Evolutionary conservation across 2,329 filamentous ascomycete genomes (phyloP).

Genomic region (Neopestalotiopsis sp.): DNA sequence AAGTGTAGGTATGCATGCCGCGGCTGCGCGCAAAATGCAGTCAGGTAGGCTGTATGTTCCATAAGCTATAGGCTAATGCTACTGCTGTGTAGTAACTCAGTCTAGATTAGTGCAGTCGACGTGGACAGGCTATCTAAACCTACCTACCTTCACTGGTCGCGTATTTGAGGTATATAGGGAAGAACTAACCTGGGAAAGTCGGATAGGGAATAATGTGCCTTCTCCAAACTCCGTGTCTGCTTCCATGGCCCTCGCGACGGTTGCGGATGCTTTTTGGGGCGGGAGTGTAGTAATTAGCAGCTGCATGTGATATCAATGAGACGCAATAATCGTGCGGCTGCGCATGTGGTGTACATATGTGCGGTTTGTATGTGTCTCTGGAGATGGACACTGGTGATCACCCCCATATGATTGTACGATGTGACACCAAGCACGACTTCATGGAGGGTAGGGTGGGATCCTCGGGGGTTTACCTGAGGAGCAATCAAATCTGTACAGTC

Average conservation of each 20-base stretch:
- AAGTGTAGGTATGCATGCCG: not conserved
- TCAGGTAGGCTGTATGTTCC: no score
- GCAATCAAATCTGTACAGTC: not conserved
- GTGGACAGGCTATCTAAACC: no score
- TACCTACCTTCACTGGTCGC: no score
- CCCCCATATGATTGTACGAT: not conserved
- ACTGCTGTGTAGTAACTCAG: no score
- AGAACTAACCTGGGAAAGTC: no score
- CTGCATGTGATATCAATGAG: not conserved
- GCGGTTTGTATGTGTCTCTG: not conserved
- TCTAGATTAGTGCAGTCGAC: no score
- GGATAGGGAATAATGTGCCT: no score
- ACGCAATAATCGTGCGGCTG: not conserved
- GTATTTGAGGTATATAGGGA: no score
- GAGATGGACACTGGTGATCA: not conserved
- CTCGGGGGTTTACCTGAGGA: not conserved
- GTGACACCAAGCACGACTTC: slow-evolving; percentile 1
- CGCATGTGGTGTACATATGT: not conserved
- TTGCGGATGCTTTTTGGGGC: not conserved
- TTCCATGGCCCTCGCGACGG: not conserved
- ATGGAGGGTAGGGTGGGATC: not conserved
- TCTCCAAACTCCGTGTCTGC: no score
- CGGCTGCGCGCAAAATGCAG: no score
- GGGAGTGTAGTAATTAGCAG: no score
- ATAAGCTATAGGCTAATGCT: no score